These are phyloP conservation scores for Microcera coccophila DNA, from an alignment of 2,329 filamentous ascomycete species.

Conservation along the genomic window DNA sequence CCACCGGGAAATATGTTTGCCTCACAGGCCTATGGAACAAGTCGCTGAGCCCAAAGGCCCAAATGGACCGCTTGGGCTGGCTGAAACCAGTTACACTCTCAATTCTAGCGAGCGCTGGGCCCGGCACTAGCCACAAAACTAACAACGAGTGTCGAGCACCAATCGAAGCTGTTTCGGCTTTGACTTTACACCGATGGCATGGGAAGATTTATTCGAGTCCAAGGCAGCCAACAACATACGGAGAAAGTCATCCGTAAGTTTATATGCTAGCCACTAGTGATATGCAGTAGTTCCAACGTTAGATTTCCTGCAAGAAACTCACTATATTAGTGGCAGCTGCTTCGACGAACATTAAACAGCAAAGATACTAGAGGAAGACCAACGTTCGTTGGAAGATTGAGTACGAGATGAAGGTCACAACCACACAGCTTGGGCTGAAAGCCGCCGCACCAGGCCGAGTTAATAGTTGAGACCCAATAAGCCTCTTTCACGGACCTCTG, in stretches of 20 bases:
- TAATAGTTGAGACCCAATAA: conserved; percentile 16
- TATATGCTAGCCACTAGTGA: not conserved
- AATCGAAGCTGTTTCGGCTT: not conserved
- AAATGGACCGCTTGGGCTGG: not conserved
- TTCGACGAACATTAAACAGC: no score
- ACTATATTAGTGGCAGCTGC: not conserved
- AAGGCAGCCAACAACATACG: not conserved
- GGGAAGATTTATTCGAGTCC: not conserved
- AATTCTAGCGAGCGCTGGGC: not conserved
- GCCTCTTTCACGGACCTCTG: conserved; percentile 1
- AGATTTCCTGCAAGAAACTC: not conserved
- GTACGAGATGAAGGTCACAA: not conserved
- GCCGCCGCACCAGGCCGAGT: not conserved
- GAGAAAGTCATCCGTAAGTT: not conserved
- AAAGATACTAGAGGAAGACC: no score
- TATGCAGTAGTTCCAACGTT: not conserved
- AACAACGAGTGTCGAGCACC: not conserved
- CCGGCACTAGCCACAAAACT: not conserved
- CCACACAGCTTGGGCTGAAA: not conserved
- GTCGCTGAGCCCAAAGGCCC: not conserved
- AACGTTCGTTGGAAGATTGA: not conserved
- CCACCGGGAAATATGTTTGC: conserved; percentile 10
- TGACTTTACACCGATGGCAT: not conserved
- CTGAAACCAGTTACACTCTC: not conserved
- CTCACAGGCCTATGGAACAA: conserved; percentile 9